Base-by-base conservation (phyloP, 257 asterid species). In the Solanum habrochaites region DNA sequence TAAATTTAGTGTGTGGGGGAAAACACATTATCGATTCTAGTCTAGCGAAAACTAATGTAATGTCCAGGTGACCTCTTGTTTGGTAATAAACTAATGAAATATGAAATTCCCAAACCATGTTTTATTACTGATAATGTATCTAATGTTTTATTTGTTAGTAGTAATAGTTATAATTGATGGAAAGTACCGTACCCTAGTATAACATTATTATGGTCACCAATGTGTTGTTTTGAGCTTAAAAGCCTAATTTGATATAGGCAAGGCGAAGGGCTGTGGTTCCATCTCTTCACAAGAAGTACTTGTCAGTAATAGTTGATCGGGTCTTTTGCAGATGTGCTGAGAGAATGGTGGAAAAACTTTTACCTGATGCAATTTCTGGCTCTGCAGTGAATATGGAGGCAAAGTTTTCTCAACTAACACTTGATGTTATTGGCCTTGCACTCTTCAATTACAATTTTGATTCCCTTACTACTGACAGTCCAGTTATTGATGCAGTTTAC, bases 201-300 rank as follows among this genome's bases (percentile, higher is more conserved):
- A 29, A 49, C 39, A 78, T 27, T 49, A 80, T 80, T 80, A 29
- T 80, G 67, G 67, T 52, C 27, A 29, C 43, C 69, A 80, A 87
- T 85, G 90, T 86, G 25, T 32, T 87, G 32, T 74, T 67, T 90
- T 89, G 87, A 83, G 86, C 81, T 90, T 62, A 70, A 70, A 70
- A 11, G 23, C 86, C 87, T 83, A 80, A 86, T 88, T 90, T 87
- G 87, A 91, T 90, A 87, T 92, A 97, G 98, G 98, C 87, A 89
- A 94, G 99, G 93, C 98, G 99, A 90, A 92, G 98, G 91, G 98
- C 99, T 70, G 98, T 97, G 93, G 98, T 94, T 90, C 99, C 99
- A 85, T 97, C 98, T 35, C 99, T 97, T 93, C 99, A 97, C 98
- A 97, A 93, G 97, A 95, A 93, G 92, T 97, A 95, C 95, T 93